These are phyloP conservation scores for Zygotorulaspora florentina DNA, from an alignment of 805 yeast species.

Conservation along the genomic window DNA sequence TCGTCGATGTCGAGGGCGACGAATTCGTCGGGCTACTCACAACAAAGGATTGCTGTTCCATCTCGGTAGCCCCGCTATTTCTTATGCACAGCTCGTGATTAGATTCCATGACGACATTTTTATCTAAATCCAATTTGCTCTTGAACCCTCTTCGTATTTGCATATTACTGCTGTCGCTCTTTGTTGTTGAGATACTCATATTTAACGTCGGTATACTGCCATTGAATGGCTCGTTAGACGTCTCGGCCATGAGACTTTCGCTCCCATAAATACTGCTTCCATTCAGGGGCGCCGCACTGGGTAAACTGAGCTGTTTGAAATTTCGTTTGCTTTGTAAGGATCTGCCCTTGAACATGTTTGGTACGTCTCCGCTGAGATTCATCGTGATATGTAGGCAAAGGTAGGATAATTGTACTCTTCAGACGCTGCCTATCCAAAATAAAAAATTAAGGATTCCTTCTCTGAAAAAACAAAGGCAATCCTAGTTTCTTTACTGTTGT, in stretches of 20 bases:
- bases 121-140: conserved; percentile 15
- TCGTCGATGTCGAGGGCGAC: conserved; percentile 16
- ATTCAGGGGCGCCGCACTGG: conserved; percentile 6
- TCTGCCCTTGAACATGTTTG: conserved; percentile 36
- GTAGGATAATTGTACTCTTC: background rate
- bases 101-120: conserved; percentile 7
- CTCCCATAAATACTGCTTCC: background rate
- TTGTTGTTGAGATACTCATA: conserved; percentile 1
- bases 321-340: conserved; percentile 52
- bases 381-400: background rate
- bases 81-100: background rate
- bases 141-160: conserved; percentile 25
- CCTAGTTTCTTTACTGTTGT: no score
- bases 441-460: no score
- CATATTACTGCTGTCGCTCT: conserved; percentile 9
- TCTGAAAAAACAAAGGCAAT: no score
- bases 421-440: background rate
- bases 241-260: background rate
- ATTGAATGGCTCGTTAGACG: background rate
- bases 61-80: conserved; percentile 3
- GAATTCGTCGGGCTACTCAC: conserved; percentile 17
- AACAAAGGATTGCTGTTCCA: conserved; percentile 13
- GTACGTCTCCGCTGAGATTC: conserved; percentile 9
- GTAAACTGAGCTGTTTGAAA: conserved; percentile 51
- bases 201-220: conserved; percentile 8